A percentile compares a stretch with the other conserved stretches of the same genome.
Conservation (phyloP, 2,329 filamentous ascomycete genomes). For the Fusarium nanum region DNA sequence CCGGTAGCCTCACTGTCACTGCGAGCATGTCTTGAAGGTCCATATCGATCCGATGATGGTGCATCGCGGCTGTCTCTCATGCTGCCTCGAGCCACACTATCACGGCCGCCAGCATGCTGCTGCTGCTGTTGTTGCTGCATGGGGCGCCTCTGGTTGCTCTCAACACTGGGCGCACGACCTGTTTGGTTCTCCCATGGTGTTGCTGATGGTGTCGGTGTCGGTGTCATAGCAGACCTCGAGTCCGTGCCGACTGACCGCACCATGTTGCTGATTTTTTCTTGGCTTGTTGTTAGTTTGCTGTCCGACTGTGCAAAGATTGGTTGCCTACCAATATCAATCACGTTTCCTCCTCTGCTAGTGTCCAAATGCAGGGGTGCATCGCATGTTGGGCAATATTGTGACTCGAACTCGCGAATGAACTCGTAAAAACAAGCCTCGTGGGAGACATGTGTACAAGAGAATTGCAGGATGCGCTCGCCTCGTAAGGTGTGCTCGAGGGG, state of each 20-base stretch:
- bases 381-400: conserved; percentile 93
- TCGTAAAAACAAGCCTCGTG: conserved; percentile 99
- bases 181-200: conserved; percentile 73
- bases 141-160: conserved; percentile 54
- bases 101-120: conserved; percentile 46
- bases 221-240: conserved; percentile 62
- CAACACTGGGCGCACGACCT: conserved; percentile 64
- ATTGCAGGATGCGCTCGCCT: conserved; percentile 93
- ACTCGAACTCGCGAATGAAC: conserved; percentile 94
- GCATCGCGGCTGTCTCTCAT: conserved; percentile 64
- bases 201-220: conserved; percentile 72
- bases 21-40: conserved; percentile 70
- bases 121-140: conserved; percentile 39
- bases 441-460: conserved; percentile 95
- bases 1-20: conserved; percentile 84
- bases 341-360: conserved; percentile 91
- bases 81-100: conserved; percentile 55
- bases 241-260: conserved; percentile 83
- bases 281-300: conserved; percentile 40
- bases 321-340: conserved; percentile 83
- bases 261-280: conserved; percentile 95
- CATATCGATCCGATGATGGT: conserved; percentile 58
- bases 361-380: conserved; percentile 92
- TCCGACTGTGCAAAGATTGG: conserved; percentile 34
- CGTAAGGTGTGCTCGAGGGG: conserved; percentile 94